Conservation (phyloP, 169 alveolate genomes). For the Plasmodium gonderi region DNA sequence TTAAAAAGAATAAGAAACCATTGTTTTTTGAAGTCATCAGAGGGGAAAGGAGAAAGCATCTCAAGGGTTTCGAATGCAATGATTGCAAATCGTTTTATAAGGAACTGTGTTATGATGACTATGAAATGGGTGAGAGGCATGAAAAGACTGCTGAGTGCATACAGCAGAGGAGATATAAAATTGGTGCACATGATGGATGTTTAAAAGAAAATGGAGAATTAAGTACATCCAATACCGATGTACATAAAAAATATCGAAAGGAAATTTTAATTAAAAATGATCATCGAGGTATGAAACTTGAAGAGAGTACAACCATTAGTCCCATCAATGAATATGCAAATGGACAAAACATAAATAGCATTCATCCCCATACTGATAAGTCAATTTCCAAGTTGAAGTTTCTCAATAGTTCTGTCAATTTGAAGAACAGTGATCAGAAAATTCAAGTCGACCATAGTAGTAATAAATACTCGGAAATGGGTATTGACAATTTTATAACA, state of each 20-base stretch:
- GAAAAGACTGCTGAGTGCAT: not conserved
- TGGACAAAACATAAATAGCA: not conserved
- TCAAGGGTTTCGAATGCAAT: conserved; percentile 57
- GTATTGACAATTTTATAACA: not conserved
- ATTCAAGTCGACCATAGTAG: not conserved
- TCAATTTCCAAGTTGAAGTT: not conserved
- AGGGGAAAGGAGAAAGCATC: conserved; percentile 43
- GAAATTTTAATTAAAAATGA: not conserved
- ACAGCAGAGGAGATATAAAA: not conserved
- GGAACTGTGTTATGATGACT: conserved; percentile 41
- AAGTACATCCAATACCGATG: not conserved
- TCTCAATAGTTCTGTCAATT: not conserved
- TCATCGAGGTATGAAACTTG: not conserved
- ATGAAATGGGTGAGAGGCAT: not conserved
- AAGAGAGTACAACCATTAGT: not conserved
- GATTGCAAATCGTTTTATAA: conserved; percentile 68
- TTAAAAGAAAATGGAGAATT: too few relatives aligned
- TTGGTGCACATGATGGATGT: not conserved
- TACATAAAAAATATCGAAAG: not conserved
- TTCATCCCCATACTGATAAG: not conserved
- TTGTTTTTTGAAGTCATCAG: conserved; percentile 67
- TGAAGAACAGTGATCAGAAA: not conserved
- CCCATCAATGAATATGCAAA: not conserved
- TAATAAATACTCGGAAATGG: not conserved
- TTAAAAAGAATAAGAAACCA: not conserved